Base-by-base conservation (phyloP, 2,329 filamentous ascomycete species). In the Pseudogymnoascus sp. region DNA sequence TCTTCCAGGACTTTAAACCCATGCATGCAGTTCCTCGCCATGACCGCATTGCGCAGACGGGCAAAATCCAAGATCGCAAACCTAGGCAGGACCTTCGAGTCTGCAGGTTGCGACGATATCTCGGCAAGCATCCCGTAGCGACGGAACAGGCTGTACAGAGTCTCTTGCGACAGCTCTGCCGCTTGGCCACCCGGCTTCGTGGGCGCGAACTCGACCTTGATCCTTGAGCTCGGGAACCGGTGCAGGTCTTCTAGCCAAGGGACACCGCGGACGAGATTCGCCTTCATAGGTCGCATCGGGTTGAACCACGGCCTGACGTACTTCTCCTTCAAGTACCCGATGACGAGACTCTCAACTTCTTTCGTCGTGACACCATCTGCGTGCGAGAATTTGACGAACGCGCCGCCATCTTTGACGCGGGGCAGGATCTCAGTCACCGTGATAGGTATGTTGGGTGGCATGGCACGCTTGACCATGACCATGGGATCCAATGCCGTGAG, bases 181-280 rank as follows among this genome's bases (percentile, higher is more conserved):
- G 87, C 87, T 63, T 88, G 81, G 1, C 79, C 82, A n/a, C 90
- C 91, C 0, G 90, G 83, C 26, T 83, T 82, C 0, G 85, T 83
- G 3, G 92, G 85, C 7, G 93, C 82, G 67, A 97, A 97, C 72
- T 97, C 93, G 21, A 97, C 86, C 68, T 86, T 89, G 38, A 99
- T 71, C 29, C 90, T 82, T 42, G 80, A 81, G 64, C 87, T 91
- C 0, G 95, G 95, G 60, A 92, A 87, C 6, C 92, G 85, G 68
- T 91, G 89, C 29, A 99, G 78, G 72, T 99, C 95, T 72, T 97
- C 95, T 2, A 97, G 83, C 95, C 95, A 99, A 0, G 95, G 95
- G 21, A 87, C 85, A 9, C 95, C 95, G 63, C 85, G 81, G 2
- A 99, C 95, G 6, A 92, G 78, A 23, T 86, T 86, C 3, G 87